These are phyloP conservation scores for Lyophyllum atratum DNA, from an alignment of 768 basidiomycete genomes.

Conservation along the genomic window DNA sequence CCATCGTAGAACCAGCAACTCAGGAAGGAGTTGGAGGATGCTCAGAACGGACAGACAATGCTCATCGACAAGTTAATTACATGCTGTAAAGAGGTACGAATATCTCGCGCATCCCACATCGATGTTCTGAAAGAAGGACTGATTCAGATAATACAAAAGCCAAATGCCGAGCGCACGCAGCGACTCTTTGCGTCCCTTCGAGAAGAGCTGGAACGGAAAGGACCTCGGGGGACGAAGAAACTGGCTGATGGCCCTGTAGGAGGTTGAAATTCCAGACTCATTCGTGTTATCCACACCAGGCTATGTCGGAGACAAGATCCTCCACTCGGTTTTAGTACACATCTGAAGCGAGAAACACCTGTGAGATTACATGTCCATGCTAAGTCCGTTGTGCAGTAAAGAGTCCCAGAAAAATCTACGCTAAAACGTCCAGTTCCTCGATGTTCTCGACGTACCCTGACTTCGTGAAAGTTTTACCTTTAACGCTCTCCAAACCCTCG, in stretches of 20 bases:
- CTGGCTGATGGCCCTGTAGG: slow-evolving; percentile 44
- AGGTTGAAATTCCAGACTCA: slow-evolving; percentile 31
- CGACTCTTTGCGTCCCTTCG: slow-evolving; percentile 78
- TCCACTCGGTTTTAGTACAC: background rate
- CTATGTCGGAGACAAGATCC: background rate
- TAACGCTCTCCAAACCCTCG: slow-evolving; percentile 80
- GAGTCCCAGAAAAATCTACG: slow-evolving; percentile 14
- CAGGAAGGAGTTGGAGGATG: slow-evolving; percentile 78
- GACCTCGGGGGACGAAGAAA: slow-evolving; percentile 44
- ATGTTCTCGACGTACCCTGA: slow-evolving; percentile 67
- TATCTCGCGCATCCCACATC: background rate
- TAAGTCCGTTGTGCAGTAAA: slow-evolving; percentile 12
- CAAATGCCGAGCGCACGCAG: slow-evolving; percentile 82
- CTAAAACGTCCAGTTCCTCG: slow-evolving; percentile 73
- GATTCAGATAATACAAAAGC: slow-evolving; percentile 52
- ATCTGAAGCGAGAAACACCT: slow-evolving; percentile 3
- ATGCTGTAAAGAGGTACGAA: slow-evolving; percentile 83
- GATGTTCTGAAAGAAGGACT: slow-evolving; percentile 15
- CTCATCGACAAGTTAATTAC: slow-evolving; percentile 83
- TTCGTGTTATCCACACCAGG: background rate
- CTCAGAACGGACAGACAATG: slow-evolving; percentile 74
- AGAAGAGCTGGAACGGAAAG: slow-evolving; percentile 81
- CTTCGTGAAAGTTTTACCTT: slow-evolving; percentile 76
- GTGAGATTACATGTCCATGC: slow-evolving; percentile 17
- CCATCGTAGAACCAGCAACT: slow-evolving; percentile 60